Evolutionary conservation across 352 stramenopile genomes (phyloP).

Genomic region (Phytophthora capsici): DNA sequence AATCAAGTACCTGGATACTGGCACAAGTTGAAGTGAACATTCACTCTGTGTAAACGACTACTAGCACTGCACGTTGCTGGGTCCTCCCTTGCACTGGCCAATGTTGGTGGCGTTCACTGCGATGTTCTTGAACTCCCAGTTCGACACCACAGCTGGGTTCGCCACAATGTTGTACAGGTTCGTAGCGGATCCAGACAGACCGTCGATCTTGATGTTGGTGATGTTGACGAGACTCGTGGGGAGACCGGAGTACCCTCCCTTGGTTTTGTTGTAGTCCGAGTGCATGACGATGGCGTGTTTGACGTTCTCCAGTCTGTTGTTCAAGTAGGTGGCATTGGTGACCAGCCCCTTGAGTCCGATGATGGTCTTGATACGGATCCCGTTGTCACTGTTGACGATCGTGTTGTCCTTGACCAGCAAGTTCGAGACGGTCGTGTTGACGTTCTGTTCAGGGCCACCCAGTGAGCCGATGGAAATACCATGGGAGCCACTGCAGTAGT

Average conservation of each 20-base stretch:
- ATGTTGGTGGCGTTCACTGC: constrained; percentile 20
- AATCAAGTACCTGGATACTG: constrained; percentile 1
- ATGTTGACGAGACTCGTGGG: constrained; percentile 34
- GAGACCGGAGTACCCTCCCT: constrained; percentile 8
- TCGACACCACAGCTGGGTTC: constrained; percentile 31
- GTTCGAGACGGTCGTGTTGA: constrained; percentile 24
- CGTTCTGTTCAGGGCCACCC: constrained; percentile 20
- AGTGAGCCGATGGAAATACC: constrained; percentile 48
- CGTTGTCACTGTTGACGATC: constrained; percentile 44
- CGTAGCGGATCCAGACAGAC: constrained; percentile 10
- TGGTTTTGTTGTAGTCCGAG: constrained; percentile 16
- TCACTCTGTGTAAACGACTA: constrained; percentile 4
- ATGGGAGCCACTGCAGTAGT: constrained; percentile 23
- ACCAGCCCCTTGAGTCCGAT: constrained; percentile 21
- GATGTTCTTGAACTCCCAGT: constrained; percentile 31
- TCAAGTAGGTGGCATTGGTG: constrained; percentile 10
- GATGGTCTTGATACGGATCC: constrained; percentile 34
- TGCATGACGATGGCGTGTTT: constrained; percentile 16
- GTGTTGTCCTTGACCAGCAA: constrained; percentile 36
- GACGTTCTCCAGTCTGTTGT: constrained; percentile 15
- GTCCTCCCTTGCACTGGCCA: constrained; percentile 10
- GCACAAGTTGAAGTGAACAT: constrained; percentile 1
- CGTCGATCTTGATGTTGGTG: constrained; percentile 31
- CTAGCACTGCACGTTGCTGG: constrained; percentile 23
- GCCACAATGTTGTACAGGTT: constrained; percentile 38